A percentile compares a stretch with the other conserved stretches of the same genome.
phyloP scores from a whole-genome alignment of 176 grass and related monocot species.

The Triticum turgidum region DNA sequence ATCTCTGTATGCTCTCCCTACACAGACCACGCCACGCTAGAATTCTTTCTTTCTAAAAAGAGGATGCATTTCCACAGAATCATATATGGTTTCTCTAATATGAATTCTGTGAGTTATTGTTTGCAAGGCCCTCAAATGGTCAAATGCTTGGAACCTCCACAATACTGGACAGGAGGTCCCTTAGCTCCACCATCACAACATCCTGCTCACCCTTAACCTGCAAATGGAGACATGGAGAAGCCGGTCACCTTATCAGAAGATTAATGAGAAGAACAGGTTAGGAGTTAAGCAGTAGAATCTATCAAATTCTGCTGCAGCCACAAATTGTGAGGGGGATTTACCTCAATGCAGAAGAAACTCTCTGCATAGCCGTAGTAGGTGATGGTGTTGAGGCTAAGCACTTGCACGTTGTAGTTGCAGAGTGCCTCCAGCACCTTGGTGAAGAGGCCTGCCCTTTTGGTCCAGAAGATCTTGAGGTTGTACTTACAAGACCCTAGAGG shows the following conservation, averaged over 20 bases:
- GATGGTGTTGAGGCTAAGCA: conserved; percentile 55
- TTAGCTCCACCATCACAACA: conserved; percentile 54
- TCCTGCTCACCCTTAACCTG: conserved; percentile 71
- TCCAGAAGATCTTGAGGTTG: conserved; percentile 61
- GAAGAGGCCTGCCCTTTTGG: conserved; percentile 52
- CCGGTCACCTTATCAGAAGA: neutral
- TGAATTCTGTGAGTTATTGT: conserved; percentile 6
- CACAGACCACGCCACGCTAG: neutral
- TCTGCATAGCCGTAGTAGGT: conserved; percentile 58
- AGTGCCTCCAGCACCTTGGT: conserved; percentile 70
- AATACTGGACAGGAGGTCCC: conserved; percentile 46
- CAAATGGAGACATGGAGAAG: neutral
- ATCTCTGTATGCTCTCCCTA: conserved; percentile 19
- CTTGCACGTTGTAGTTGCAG: conserved; percentile 48
- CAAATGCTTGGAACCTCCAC: conserved; percentile 55
- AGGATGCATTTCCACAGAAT: conserved; percentile 2
- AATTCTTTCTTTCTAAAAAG: conserved; percentile 1
- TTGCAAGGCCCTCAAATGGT: conserved; percentile 19
- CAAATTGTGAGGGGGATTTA: neutral
- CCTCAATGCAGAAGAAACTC: conserved; percentile 67
- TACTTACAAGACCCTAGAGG: conserved; percentile 55
- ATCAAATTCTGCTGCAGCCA: neutral
- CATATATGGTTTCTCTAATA: neutral
- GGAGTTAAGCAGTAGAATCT: neutral
- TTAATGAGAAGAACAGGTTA: too few species aligned